A percentile compares a stretch with the other conserved stretches of the same genome.
Conservation (phyloP, 768 basidiomycete species). For the Brasilioporus rufonigricans region DNA sequence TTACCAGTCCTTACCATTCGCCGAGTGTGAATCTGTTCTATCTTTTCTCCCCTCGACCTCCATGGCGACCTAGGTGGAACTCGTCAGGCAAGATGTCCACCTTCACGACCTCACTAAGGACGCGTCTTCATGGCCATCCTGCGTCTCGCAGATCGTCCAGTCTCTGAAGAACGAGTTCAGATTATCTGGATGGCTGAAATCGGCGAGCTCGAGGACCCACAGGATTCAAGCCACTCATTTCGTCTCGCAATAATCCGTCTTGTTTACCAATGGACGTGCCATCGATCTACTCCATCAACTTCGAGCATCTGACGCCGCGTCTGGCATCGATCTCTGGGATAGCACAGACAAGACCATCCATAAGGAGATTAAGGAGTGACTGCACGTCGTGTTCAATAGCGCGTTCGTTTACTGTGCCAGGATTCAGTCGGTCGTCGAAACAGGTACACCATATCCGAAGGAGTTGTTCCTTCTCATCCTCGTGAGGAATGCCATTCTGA, state of each 20-base stretch:
- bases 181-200: not conserved
- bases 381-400: not conserved
- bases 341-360: not conserved
- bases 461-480: slow-evolving; percentile 6
- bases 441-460: not conserved
- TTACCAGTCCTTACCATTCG: no score
- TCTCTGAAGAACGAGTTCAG: not conserved
- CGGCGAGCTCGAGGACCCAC: not conserved
- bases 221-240: not conserved
- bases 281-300: not conserved
- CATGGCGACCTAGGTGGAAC: not conserved
- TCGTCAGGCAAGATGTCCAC: not conserved
- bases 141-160: not conserved
- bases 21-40: no score
- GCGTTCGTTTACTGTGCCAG: slow-evolving; percentile 5
- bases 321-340: slow-evolving; percentile 1
- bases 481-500: slow-evolving; percentile 1
- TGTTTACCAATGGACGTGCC: not conserved
- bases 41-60: not conserved
- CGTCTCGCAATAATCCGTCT: not conserved
- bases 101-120: not conserved
- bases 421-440: slow-evolving; percentile 1
- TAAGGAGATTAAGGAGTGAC: not conserved
- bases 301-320: not conserved
- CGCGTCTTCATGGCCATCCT: not conserved